phyloP scores from a whole-genome alignment of 352 stramenopile genomes.

The Globisporangium polare region DNA sequence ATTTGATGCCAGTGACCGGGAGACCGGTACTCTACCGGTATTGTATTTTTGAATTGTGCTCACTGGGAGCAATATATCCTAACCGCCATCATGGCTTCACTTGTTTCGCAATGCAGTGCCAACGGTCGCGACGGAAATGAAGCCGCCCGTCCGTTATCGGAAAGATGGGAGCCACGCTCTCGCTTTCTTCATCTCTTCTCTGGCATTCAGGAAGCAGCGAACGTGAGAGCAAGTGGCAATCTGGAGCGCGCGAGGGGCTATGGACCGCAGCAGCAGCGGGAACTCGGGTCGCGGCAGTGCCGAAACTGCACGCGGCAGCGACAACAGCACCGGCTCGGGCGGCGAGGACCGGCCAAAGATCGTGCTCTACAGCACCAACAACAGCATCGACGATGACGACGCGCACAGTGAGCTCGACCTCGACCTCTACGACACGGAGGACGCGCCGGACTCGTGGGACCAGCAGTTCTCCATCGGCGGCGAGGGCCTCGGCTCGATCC shows the following conservation, averaged over 20 bases:
- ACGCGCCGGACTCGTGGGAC: slow-evolving; percentile 21
- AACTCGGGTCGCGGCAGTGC: background rate
- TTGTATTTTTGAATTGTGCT: too few species aligned
- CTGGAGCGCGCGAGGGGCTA: background rate
- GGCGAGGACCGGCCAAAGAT: slow-evolving; percentile 10
- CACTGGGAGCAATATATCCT: too few species aligned
- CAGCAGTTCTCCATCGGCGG: slow-evolving; percentile 17
- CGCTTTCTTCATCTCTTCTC: too few species aligned
- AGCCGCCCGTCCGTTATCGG: too few species aligned
- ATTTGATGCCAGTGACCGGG: too few species aligned
- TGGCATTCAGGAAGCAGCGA: too few species aligned
- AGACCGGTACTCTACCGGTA: too few species aligned
- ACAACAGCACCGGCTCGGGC: slow-evolving; percentile 3
- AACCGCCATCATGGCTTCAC: too few species aligned
- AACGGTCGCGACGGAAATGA: too few species aligned
- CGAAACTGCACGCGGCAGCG: slow-evolving; percentile 1
- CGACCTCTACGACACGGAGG: slow-evolving; percentile 58
- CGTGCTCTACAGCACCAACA: slow-evolving; percentile 11
- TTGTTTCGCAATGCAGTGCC: too few species aligned
- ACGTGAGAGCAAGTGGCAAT: background rate
- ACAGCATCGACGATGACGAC: slow-evolving; percentile 26
- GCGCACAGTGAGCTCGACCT: slow-evolving; percentile 54
- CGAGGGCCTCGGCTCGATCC: slow-evolving; percentile 11
- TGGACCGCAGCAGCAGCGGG: slow-evolving; percentile 9
- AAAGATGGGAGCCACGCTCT: too few species aligned